Percentiles rank a stretch among this genome's conserved stretches.
phyloP scores from a whole-genome alignment of 2,329 filamentous ascomycete species.

The Aspergillus sp. region DNA sequence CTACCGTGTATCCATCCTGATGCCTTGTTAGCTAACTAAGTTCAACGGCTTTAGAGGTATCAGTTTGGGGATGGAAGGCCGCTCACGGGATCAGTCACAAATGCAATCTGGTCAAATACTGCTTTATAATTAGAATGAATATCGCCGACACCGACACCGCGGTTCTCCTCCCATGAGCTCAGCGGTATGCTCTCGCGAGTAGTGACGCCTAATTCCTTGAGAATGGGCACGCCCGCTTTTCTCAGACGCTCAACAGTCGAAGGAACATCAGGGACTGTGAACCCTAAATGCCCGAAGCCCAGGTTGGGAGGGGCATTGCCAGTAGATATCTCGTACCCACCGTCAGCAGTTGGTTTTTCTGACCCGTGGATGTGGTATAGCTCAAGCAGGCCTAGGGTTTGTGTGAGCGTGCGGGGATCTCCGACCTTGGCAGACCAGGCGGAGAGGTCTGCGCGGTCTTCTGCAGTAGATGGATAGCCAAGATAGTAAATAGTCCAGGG shows the following conservation, averaged over 20 bases:
- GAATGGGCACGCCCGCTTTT: constrained; percentile 28
- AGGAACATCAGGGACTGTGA: constrained; percentile 39
- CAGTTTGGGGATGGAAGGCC: neutral
- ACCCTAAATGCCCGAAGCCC: constrained; percentile 41
- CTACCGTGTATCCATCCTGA: constrained; percentile 37
- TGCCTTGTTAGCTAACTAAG: constrained; percentile 1
- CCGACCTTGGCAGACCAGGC: constrained; percentile 31
- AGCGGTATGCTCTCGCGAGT: constrained; percentile 32
- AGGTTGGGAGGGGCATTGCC: constrained; percentile 37
- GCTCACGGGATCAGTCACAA: constrained; percentile 42
- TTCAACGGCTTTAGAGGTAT: neutral
- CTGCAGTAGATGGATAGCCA: constrained; percentile 34
- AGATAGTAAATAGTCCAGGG: constrained; percentile 44
- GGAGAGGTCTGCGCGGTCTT: constrained; percentile 26
- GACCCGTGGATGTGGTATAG: constrained; percentile 39
- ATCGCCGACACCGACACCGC: constrained; percentile 32
- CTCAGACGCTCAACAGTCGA: constrained; percentile 31
- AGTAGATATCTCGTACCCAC: constrained; percentile 22
- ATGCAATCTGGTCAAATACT: constrained; percentile 38
- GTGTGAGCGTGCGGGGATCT: constrained; percentile 25
- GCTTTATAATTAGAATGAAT: constrained; percentile 35
- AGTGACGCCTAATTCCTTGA: constrained; percentile 36
- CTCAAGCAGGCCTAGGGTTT: constrained; percentile 37
- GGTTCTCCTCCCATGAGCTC: constrained; percentile 34
- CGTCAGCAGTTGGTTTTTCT: constrained; percentile 23